phyloP scores from a whole-genome alignment of 371 early-diverging fungal species.

The Apophysomyces variabilis region DNA sequence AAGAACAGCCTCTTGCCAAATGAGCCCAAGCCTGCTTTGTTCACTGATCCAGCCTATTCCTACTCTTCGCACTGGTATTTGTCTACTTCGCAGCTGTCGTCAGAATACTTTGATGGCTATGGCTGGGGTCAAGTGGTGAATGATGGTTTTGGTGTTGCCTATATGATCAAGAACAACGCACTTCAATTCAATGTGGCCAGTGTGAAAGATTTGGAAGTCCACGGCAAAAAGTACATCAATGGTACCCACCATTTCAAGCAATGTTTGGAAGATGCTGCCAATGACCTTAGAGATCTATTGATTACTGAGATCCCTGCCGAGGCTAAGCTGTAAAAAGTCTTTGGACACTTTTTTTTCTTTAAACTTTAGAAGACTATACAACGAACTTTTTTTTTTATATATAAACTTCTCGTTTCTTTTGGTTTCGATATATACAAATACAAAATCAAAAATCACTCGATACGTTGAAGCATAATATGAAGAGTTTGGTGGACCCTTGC shows the following conservation, averaged over 20 bases:
- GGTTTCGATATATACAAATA: not conserved
- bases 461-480: slow-evolving; percentile 33
- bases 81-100: slow-evolving; percentile 91
- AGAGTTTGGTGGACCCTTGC: slow-evolving; percentile 39
- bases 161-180: slow-evolving; percentile 87
- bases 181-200: slow-evolving; percentile 89
- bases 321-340: slow-evolving; percentile 48
- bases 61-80: slow-evolving; percentile 92
- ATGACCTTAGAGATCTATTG: slow-evolving; percentile 79
- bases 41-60: slow-evolving; percentile 81
- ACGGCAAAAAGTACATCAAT: slow-evolving; percentile 42
- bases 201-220: slow-evolving; percentile 54
- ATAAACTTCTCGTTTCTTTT: not conserved
- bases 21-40: slow-evolving; percentile 83
- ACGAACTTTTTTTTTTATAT: not conserved
- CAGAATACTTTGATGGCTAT: slow-evolving; percentile 89
- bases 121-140: slow-evolving; percentile 98
- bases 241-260: slow-evolving; percentile 62
- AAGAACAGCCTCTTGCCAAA: slow-evolving; percentile 59
- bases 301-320: slow-evolving; percentile 49
- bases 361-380: too few relatives aligned
- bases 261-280: slow-evolving; percentile 61
- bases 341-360: not conserved
- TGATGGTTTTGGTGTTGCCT: slow-evolving; percentile 94
- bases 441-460: slow-evolving; percentile 17